Evolutionary conservation across 176 grass and related monocot species (phyloP).

Genomic region (Melocanna baccifera): DNA sequence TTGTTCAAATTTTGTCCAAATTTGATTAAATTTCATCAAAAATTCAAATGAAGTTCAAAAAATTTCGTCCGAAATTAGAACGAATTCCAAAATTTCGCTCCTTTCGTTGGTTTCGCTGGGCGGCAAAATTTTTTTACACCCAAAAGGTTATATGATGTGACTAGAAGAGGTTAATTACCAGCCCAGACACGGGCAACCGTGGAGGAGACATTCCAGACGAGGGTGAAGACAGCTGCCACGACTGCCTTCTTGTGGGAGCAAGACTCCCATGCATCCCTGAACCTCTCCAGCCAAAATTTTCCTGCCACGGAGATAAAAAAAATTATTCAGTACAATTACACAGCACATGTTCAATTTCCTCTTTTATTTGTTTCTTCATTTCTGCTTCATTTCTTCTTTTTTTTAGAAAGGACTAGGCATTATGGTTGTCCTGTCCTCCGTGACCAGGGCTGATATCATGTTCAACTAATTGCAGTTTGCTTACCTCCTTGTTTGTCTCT

Average conservation of each 20-base stretch:
- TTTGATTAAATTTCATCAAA: too few relatives aligned
- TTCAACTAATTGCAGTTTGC: neutral
- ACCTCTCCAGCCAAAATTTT: conserved; percentile 83
- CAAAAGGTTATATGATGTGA: neutral
- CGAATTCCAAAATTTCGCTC: too few relatives aligned
- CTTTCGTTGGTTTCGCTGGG: too few relatives aligned
- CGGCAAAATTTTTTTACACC: too few relatives aligned
- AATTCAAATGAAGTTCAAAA: too few relatives aligned
- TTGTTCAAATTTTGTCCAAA: too few relatives aligned
- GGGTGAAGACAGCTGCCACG: conserved; percentile 60
- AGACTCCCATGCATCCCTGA: conserved; percentile 87
- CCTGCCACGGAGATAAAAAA: conserved; percentile 27
- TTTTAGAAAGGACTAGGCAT: neutral
- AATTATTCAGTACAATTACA: neutral
- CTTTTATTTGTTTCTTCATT: neutral
- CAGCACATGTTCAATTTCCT: neutral
- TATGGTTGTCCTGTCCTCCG: neutral
- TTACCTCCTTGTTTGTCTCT: neutral
- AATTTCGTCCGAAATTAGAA: too few relatives aligned
- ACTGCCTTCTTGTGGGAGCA: conserved; percentile 95
- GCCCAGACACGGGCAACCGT: conserved; percentile 86
- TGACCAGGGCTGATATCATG: conserved; percentile 9
- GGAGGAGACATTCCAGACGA: conserved; percentile 91
- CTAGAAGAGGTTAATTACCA: conserved; percentile 24
- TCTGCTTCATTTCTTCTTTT: neutral